phyloP scores from a whole-genome alignment of 768 basidiomycete species.

The Cystobasidium onofrii region DNA sequence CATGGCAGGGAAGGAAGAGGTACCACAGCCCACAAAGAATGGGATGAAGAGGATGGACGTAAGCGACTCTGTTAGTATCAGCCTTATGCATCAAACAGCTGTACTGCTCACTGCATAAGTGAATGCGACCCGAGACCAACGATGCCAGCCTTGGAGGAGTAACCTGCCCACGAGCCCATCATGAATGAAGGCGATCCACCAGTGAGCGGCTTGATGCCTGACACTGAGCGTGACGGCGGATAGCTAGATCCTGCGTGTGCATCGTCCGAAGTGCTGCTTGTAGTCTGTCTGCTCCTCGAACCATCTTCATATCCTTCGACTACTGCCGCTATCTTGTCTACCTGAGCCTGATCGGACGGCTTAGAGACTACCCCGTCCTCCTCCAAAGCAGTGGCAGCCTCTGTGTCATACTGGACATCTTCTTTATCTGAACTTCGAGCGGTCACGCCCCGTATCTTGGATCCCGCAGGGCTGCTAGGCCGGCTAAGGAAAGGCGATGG shows the following conservation, averaged over 20 bases:
- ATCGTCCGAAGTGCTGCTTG: neutral
- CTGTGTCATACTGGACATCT: neutral
- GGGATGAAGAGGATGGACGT: too few species aligned
- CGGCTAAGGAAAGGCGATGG: conserved; percentile 15
- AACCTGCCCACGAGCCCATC: conserved; percentile 12
- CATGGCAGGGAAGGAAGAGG: neutral
- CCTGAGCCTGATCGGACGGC: neutral
- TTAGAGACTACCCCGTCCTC: neutral
- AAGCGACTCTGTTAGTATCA: neutral
- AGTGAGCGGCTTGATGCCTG: neutral
- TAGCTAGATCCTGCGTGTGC: neutral
- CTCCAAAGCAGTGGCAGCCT: neutral
- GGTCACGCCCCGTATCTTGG: neutral
- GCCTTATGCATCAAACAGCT: neutral
- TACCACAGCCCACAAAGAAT: too few species aligned
- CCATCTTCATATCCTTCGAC: too few species aligned
- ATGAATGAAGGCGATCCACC: conserved; percentile 7
- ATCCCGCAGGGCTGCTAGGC: neutral
- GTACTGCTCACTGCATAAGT: conserved; percentile 13
- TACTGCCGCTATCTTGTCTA: neutral
- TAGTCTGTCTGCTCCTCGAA: neutral
- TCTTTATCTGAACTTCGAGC: neutral
- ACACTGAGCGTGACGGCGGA: neutral
- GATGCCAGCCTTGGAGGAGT: neutral
- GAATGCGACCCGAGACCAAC: conserved; percentile 14